Base-by-base conservation (phyloP, 345 rosid genomes). In the Fremontodendron californicum region DNA sequence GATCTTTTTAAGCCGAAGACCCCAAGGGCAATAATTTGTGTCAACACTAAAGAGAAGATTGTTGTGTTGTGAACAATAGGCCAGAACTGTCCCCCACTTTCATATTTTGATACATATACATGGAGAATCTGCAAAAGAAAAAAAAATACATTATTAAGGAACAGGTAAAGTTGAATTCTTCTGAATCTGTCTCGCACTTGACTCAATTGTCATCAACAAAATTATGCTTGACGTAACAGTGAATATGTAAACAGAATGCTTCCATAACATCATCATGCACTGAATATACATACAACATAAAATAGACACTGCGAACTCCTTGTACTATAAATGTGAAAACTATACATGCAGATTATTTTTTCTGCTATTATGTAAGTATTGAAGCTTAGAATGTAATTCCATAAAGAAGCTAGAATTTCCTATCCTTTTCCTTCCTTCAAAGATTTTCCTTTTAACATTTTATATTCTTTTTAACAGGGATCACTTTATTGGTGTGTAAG, bases 21-120 rank as follows among this genome's bases (percentile, higher is more conserved):
- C 21, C 95, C 97, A 49, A 96, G 82, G 39, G 97, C 97, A 75
- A 90, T 96, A 40, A 91, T 65, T 84, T 96, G 99, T 0, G 90
- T 87, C 86, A 96, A 84, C 77, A 93, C 90, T 81, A 93, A 81
- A 12, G 98, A 91, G 84, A 92, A 91, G 85, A 96, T 87, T 57
- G 91, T 89, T n/a, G 97, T 86, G 83, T 87, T 96, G 83, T 96
- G 97, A 54, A 84, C 88, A 33, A 94, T 68, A 48, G 98, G 98
- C 99, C 99, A 93, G 73, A 86, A 90, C 42, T 73, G 91, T 74
- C 99, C 99, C 66, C 97, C 91, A 27, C 90, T 88, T 84, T 96
- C 95, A 71, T 93, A 93, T 73, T 83, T 92, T 54, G 84, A 40
- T 9, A 86, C 64, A 57, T 96, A 96, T 9, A 93, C 99, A 46